A percentile compares a stretch with the other conserved stretches of the same genome.
Evolutionary conservation across 306 rosid genomes (phyloP).

Genomic region (Cicer pinnatifidum): DNA sequence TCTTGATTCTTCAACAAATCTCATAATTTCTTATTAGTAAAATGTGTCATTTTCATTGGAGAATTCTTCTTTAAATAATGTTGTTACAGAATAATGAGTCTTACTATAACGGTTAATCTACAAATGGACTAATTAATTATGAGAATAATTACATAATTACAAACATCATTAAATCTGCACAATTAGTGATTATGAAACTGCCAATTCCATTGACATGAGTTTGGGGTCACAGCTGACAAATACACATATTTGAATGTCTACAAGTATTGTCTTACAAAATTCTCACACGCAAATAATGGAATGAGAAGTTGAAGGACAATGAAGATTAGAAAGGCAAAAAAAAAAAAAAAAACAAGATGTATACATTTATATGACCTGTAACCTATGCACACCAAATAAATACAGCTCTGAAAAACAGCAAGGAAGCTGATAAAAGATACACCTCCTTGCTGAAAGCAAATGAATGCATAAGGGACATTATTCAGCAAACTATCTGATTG

Average conservation of each 20-base stretch:
- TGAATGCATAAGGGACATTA: constrained; percentile 35
- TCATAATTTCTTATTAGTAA: too few species aligned
- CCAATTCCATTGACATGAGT: not conserved
- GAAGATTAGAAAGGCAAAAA: not conserved
- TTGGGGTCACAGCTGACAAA: not conserved
- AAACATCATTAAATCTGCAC: too few species aligned
- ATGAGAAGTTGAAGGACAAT: constrained; percentile 37
- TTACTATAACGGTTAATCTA: too few species aligned
- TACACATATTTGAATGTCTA: too few species aligned
- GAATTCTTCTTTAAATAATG: too few species aligned
- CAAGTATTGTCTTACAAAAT: constrained; percentile 23
- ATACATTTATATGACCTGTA: constrained; percentile 37
- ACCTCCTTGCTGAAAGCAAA: constrained; percentile 44
- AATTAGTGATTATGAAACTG: too few species aligned
- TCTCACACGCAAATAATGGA: constrained; percentile 41
- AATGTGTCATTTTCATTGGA: too few species aligned
- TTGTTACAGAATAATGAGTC: too few species aligned
- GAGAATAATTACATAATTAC: too few species aligned
- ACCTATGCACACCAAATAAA: constrained; percentile 44
- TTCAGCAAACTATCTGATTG: constrained; percentile 29
- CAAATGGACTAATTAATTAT: too few species aligned
- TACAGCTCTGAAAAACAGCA: constrained; percentile 38
- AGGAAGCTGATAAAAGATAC: constrained; percentile 46
- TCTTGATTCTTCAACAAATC: too few species aligned
- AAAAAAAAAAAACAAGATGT: not conserved